Conservation (phyloP, 2,329 filamentous ascomycete genomes). For the Colletotrichum filicis region DNA sequence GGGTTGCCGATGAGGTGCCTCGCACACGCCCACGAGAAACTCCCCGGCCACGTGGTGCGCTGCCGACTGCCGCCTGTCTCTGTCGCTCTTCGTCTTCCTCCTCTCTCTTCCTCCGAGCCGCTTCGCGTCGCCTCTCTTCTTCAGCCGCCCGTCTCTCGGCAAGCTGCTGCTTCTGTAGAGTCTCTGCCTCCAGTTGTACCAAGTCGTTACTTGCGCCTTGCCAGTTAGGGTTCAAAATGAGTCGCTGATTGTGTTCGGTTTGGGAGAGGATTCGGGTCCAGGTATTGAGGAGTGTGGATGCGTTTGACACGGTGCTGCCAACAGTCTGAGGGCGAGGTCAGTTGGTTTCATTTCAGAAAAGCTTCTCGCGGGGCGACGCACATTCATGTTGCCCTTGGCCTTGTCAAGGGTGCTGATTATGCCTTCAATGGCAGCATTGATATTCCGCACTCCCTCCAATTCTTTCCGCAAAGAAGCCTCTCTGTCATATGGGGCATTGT, state of each 20-base stretch:
- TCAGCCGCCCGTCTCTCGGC: conserved; percentile 81
- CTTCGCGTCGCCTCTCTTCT: conserved; percentile 81
- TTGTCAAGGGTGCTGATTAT: conserved; percentile 78
- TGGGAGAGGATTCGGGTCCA: conserved; percentile 97
- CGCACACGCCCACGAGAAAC: conserved; percentile 24
- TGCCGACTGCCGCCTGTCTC: conserved; percentile 47
- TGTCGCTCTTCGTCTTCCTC: conserved; percentile 65
- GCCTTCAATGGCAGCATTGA: conserved; percentile 89
- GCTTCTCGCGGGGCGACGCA: conserved; percentile 49
- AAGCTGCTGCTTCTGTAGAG: conserved; percentile 76
- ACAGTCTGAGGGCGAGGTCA: conserved; percentile 70
- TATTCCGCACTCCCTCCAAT: conserved; percentile 82
- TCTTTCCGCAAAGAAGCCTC: conserved; percentile 82
- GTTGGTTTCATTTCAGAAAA: conserved; percentile 7
- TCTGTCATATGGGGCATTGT: conserved; percentile 66
- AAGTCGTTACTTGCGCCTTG: conserved; percentile 89
- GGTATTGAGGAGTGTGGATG: conserved; percentile 89
- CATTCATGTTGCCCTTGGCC: conserved; percentile 82
- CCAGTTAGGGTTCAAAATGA: conserved; percentile 90
- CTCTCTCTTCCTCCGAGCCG: conserved; percentile 71
- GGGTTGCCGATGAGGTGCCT: conserved; percentile 25
- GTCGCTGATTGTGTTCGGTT: conserved; percentile 95
- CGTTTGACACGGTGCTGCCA: conserved; percentile 84
- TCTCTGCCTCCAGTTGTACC: conserved; percentile 86
- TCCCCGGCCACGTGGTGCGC: conserved; percentile 31